Evolutionary conservation across 352 stramenopile genomes (phyloP).

Genomic region (Poterioochromonas sp.): DNA sequence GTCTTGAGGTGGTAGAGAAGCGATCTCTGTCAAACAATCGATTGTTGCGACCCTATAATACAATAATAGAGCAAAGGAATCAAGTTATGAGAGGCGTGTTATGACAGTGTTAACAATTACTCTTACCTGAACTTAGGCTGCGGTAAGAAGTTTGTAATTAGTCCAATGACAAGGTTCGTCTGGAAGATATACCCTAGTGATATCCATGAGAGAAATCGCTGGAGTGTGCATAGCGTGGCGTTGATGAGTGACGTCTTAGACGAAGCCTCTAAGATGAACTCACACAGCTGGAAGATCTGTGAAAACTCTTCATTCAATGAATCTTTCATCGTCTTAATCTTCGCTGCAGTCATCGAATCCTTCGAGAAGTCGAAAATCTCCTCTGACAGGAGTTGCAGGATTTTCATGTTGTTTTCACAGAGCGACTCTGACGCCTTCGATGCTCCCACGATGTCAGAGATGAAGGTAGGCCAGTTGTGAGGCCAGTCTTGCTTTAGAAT

Average conservation of each 20-base stretch:
- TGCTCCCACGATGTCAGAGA: slow-evolving; percentile 84
- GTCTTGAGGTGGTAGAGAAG: slow-evolving; percentile 78
- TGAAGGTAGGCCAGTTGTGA: slow-evolving; percentile 98
- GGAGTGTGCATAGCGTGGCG: slow-evolving; percentile 90
- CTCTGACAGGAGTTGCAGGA: slow-evolving; percentile 96
- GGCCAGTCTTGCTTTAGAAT: slow-evolving; percentile 99
- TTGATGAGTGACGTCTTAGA: slow-evolving; percentile 79
- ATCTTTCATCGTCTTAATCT: slow-evolving; percentile 92
- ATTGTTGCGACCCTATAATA: slow-evolving; percentile 81
- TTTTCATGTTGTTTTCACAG: slow-evolving; percentile 99
- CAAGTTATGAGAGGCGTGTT: background rate
- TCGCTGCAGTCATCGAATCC: slow-evolving; percentile 86
- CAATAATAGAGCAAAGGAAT: background rate
- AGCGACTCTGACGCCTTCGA: slow-evolving; percentile 90
- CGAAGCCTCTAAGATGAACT: slow-evolving; percentile 92
- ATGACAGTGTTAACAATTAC: background rate
- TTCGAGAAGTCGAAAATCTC: slow-evolving; percentile 99
- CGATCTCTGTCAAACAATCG: slow-evolving; percentile 96
- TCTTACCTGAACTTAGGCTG: background rate
- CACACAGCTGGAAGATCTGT: slow-evolving; percentile 94
- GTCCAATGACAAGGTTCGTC: slow-evolving; percentile 14
- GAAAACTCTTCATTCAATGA: slow-evolving; percentile 94
- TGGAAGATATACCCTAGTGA: slow-evolving; percentile 96
- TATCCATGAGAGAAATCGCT: slow-evolving; percentile 96
- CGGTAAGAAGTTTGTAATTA: slow-evolving; percentile 2